A percentile compares a stretch with the other conserved stretches of the same genome.
phyloP scores from a whole-genome alignment of 2,329 filamentous ascomycete species.

The Trematosphaeria pertusa region DNA sequence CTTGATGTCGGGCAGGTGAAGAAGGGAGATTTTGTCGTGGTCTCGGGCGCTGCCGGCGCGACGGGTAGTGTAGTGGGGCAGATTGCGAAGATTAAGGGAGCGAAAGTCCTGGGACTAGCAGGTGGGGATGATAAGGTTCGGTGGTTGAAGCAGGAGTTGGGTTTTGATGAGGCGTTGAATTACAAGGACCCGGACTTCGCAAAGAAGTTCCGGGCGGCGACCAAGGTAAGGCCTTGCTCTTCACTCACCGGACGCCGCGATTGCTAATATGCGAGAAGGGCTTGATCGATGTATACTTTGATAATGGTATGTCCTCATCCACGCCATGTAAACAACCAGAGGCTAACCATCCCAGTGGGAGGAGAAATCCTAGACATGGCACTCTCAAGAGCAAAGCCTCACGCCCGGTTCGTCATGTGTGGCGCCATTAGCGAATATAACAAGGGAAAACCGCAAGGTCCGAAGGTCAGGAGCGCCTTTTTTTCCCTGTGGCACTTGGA shows the following conservation, averaged over 20 bases:
- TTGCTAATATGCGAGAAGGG: too few relatives aligned
- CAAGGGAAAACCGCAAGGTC: conserved; percentile 56
- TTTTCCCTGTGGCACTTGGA: conserved; percentile 10
- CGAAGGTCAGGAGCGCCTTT: conserved; percentile 43
- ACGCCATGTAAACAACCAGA: neutral
- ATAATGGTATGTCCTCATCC: conserved; percentile 45
- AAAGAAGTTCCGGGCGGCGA: conserved; percentile 56
- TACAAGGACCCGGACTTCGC: conserved; percentile 60
- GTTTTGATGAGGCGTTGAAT: conserved; percentile 63
- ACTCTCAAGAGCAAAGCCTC: conserved; percentile 50
- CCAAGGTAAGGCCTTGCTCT: too few relatives aligned
- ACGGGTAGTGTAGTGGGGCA: conserved; percentile 79
- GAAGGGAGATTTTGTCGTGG: conserved; percentile 75
- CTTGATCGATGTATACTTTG: conserved; percentile 60
- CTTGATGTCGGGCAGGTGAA: conserved; percentile 71
- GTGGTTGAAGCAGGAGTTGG: conserved; percentile 62
- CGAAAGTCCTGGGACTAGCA: conserved; percentile 59
- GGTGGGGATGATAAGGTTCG: conserved; percentile 61
- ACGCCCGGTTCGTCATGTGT: conserved; percentile 54
- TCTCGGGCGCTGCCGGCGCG: conserved; percentile 78
- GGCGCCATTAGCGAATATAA: conserved; percentile 56
- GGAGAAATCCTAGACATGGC: conserved; percentile 57
- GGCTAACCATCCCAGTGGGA: conserved; percentile 47
- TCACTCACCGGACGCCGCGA: too few relatives aligned
- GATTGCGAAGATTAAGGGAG: conserved; percentile 75